Evolutionary conservation across 2,329 filamentous ascomycete genomes (phyloP).

Genomic region (Aspergillus flavus): DNA sequence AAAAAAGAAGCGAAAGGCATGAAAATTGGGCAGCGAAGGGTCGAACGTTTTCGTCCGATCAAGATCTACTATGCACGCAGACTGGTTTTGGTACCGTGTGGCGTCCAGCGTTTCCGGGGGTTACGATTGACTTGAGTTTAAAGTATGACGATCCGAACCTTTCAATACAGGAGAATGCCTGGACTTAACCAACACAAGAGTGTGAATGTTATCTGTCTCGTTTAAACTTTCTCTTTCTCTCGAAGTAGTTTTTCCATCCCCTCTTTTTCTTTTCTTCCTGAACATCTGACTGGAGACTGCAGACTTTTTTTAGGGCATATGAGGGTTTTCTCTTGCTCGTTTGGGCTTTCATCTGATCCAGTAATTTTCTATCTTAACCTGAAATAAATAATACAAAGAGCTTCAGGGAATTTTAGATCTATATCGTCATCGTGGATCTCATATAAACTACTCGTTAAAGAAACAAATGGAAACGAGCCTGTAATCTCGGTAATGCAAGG

Average conservation of each 20-base stretch:
- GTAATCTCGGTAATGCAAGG: background rate
- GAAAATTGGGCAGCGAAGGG: background rate
- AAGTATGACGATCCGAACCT: constrained; percentile 5
- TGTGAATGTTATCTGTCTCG: background rate
- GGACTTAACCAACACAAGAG: no score
- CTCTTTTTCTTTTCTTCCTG: background rate
- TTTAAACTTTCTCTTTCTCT: background rate
- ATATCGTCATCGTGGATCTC: no score
- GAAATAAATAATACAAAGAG: no score
- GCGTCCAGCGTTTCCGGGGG: background rate
- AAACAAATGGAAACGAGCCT: no score
- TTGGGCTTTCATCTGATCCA: background rate
- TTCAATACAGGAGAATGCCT: constrained; percentile 4
- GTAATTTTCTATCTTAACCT: background rate
- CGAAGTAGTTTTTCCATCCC: background rate
- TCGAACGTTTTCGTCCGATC: background rate
- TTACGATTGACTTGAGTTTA: constrained; percentile 8
- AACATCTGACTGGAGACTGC: background rate
- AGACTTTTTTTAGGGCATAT: background rate
- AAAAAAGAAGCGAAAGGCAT: background rate
- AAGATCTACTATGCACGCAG: background rate
- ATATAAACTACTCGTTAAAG: no score
- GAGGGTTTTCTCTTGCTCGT: background rate
- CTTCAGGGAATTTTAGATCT: no score
- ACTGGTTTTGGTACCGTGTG: background rate